Conservation (phyloP, 1,284 basidiomycete species). For the Cystobasidiaceae sp. region DNA sequence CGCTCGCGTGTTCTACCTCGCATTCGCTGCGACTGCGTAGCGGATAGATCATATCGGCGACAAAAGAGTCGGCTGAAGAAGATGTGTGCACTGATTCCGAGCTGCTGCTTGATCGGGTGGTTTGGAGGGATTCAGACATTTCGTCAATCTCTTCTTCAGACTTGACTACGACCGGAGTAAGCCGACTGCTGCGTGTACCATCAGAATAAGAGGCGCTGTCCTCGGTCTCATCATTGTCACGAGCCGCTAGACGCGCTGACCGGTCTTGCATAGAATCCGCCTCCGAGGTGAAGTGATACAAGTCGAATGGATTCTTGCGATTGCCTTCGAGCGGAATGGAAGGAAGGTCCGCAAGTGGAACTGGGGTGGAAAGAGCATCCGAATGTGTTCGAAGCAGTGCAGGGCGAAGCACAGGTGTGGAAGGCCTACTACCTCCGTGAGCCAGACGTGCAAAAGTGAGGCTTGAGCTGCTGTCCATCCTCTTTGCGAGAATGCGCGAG, state of each 20-base stretch:
- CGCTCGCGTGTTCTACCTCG: neutral
- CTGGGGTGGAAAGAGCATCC: slow-evolving; percentile 17
- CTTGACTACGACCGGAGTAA: slow-evolving; percentile 15
- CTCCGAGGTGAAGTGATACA: slow-evolving; percentile 21
- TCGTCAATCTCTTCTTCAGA: slow-evolving; percentile 23
- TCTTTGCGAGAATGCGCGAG: neutral
- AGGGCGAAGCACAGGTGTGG: slow-evolving; percentile 11
- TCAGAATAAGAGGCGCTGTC: neutral
- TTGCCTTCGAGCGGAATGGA: neutral
- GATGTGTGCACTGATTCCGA: neutral
- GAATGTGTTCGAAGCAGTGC: slow-evolving; percentile 4
- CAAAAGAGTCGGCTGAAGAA: slow-evolving; percentile 10
- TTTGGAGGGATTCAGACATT: neutral
- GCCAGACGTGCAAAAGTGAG: slow-evolving; percentile 7
- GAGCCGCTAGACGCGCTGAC: no score
- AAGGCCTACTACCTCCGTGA: neutral
- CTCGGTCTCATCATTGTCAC: neutral
- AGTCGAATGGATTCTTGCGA: slow-evolving; percentile 15
- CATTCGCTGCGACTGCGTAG: neutral
- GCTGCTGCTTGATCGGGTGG: neutral
- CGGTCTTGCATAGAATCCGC: slow-evolving; percentile 1
- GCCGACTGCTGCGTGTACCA: slow-evolving; percentile 5
- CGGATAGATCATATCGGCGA: slow-evolving; percentile 15
- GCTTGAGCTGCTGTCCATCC: slow-evolving; percentile 11
- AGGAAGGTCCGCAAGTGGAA: slow-evolving; percentile 26